Evolutionary conservation across 2,329 filamentous ascomycete genomes (phyloP).

Genomic region (Alternaria conjuncta): DNA sequence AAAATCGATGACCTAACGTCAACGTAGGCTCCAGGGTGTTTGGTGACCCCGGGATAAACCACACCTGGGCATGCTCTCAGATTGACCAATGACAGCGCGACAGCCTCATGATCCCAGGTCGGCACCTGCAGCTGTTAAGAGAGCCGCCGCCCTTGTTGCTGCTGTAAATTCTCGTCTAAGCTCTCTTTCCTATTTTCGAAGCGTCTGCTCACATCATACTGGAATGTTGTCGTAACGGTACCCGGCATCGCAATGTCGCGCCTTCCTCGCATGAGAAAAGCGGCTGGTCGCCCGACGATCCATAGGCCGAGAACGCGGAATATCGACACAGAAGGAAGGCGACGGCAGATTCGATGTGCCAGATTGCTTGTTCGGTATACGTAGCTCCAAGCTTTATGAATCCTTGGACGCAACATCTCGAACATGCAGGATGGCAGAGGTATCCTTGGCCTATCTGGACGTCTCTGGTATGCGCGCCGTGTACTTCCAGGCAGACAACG

Average conservation of each 20-base stretch:
- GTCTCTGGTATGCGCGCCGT: neutral
- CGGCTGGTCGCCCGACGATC: neutral
- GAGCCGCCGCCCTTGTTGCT: neutral
- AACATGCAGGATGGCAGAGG: neutral
- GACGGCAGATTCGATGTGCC: neutral
- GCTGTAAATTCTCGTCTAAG: neutral
- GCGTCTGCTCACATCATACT: neutral
- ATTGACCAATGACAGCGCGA: neutral
- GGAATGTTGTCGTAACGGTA: neutral
- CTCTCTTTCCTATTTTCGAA: neutral
- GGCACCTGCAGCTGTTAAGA: neutral
- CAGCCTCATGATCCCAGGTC: neutral
- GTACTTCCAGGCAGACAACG: neutral
- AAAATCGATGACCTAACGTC: neutral
- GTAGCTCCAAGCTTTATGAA: neutral
- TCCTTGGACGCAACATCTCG: neutral
- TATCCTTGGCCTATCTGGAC: neutral
- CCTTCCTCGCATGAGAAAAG: neutral
- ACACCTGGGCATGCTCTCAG: neutral
- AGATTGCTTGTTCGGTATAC: neutral
- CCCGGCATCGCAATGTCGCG: neutral
- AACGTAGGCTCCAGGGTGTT: neutral
- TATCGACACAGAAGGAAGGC: neutral
- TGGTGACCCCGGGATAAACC: neutral
- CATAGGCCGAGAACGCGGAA: neutral